Evolutionary conservation across 2,329 filamentous ascomycete genomes (phyloP), one percentile per base, ranked within the genome.

Genomic region (Claviceps sorghi): DNA sequence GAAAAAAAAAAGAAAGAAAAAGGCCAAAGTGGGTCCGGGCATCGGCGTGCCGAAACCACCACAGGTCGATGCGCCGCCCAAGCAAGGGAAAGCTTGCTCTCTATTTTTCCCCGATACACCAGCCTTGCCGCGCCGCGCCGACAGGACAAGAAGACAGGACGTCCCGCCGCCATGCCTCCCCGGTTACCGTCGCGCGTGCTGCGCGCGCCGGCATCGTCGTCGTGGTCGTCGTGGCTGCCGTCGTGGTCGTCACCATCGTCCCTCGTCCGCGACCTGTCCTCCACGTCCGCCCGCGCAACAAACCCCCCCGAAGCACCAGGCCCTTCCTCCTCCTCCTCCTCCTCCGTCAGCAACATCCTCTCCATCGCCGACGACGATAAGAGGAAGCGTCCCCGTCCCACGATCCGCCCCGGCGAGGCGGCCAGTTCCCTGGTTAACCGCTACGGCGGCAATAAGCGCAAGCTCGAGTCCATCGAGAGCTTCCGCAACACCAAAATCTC

Each of bases 401-500:
- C 42, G 4, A 41, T 48, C 51, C 50, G 15, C 43, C 21, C 11
- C 43, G 62, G 61, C 52, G 63, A 66, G 36, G 59, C 61, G 7
- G 65, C 66, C 11, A 19, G 52, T 13, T 57, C 59, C 17, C 51
- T 69, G 51, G 49, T 68, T 48, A 60, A 58, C 45, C 58, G 61
- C 42, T 59, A 59, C 57, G 64, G 58, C 61, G 64, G 52, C 57
- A n/a, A n/a, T n/a, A n/a, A 59, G 15, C 61, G 69, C 52, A 65
- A 72, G 51, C 63, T 65, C 52, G 51, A 51, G 19, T 21, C 51
- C 21, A 5, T 55, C n/a, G 48, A 55, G 45, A 36, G 38, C 29
- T 58, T 72, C 52, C 62, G 62, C 57, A 65, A 67, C 58, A 63
- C 65, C 57, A 69, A 69, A 61, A 59, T 67, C 47, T 69, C 68